A percentile compares a stretch with the other conserved stretches of the same genome.
Conservation (phyloP, 129 eudicot species). For the Silybum marianum region DNA sequence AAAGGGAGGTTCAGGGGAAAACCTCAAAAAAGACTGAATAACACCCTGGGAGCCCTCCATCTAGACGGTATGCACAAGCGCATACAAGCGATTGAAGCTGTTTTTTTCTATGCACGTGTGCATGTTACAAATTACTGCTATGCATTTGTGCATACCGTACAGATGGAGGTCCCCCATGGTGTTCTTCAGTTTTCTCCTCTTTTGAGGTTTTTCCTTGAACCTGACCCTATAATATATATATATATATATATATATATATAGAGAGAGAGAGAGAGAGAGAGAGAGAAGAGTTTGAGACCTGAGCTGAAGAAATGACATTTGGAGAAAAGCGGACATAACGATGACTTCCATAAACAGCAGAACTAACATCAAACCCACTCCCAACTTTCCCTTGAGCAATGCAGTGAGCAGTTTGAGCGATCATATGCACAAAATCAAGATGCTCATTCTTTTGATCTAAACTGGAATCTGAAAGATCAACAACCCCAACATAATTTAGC, state of each 20-base stretch:
- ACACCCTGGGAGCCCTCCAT: no score
- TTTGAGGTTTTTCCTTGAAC: no score
- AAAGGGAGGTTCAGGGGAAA: neutral
- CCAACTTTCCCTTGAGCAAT: slow-evolving; percentile 97
- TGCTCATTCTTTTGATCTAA: slow-evolving; percentile 40
- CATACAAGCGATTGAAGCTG: no score
- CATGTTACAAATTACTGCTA: no score
- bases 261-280: neutral
- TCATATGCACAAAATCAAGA: slow-evolving; percentile 77
- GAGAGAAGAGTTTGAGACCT: slow-evolving; percentile 47
- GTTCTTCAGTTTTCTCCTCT: no score
- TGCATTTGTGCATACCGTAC: no score
- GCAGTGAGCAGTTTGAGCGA: slow-evolving; percentile 92
- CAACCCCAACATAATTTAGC: slow-evolving; percentile 73
- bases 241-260: neutral
- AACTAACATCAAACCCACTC: slow-evolving; percentile 91
- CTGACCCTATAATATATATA: neutral
- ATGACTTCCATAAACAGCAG: slow-evolving; percentile 90
- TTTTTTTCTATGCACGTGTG: no score
- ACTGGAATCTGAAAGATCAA: slow-evolving; percentile 41
- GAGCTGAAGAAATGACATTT: slow-evolving; percentile 72
- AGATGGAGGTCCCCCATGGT: no score
- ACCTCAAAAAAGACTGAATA: no score
- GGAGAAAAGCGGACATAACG: slow-evolving; percentile 91
- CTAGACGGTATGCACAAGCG: no score